Percentiles rank a stretch among this genome's conserved stretches.
These are phyloP conservation scores for Penicillium silybi DNA, from an alignment of 495 filamentous ascomycete genomes.

Conservation along the genomic window DNA sequence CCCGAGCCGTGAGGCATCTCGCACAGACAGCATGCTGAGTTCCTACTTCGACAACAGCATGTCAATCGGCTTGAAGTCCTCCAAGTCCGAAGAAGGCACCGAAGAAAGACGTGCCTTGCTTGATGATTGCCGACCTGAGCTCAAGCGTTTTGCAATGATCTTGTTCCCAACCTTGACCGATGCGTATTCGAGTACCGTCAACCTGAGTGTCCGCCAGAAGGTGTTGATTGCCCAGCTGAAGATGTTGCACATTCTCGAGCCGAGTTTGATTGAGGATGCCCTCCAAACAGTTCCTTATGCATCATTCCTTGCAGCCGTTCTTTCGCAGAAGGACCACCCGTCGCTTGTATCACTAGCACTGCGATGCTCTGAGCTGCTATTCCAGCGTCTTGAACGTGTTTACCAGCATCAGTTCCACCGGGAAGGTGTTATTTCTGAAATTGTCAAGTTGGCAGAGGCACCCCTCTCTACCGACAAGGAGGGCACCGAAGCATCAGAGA, in stretches of 20 bases:
- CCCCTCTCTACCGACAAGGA: slow-evolving; percentile 39
- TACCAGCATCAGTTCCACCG: slow-evolving; percentile 97
- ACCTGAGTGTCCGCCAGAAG: slow-evolving; percentile 95
- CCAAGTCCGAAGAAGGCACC: slow-evolving; percentile 57
- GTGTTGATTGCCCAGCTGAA: slow-evolving; percentile 92
- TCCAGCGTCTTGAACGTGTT: slow-evolving; percentile 76
- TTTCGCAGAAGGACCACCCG: slow-evolving; percentile 92
- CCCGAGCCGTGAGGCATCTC: slow-evolving; percentile 33
- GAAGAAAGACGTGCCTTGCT: slow-evolving; percentile 76
- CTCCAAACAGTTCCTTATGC: slow-evolving; percentile 91
- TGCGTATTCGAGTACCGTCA: slow-evolving; percentile 97
- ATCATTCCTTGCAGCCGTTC: slow-evolving; percentile 93
- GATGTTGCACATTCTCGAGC: slow-evolving; percentile 95
- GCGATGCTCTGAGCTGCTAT: slow-evolving; percentile 81
- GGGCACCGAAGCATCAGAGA: not conserved
- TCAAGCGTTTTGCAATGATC: slow-evolving; percentile 89
- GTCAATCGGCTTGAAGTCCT: slow-evolving; percentile 32
- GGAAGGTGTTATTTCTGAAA: slow-evolving; percentile 93
- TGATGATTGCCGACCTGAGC: slow-evolving; percentile 73
- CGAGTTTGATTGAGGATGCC: slow-evolving; percentile 76
- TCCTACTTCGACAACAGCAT: slow-evolving; percentile 39
- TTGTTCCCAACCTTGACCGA: slow-evolving; percentile 96
- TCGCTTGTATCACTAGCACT: slow-evolving; percentile 81
- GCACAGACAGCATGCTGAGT: slow-evolving; percentile 51
- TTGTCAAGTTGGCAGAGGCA: slow-evolving; percentile 66